Base-by-base conservation (phyloP, 2,329 filamentous ascomycete genomes). In the Fusarium marasasianum region DNA sequence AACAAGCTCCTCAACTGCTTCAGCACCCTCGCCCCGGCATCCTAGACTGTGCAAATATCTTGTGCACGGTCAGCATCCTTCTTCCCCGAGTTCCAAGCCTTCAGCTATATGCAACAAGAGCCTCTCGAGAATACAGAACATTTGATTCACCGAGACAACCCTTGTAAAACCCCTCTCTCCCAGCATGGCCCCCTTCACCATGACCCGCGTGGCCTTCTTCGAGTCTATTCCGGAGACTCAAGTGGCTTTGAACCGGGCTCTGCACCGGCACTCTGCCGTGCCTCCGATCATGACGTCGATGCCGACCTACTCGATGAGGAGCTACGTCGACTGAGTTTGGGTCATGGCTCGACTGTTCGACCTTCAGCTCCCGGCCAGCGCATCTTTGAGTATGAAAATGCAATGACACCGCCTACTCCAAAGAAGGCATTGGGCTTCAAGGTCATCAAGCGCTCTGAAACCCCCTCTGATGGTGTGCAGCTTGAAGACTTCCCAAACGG, bases 401-500 rank as follows among this genome's bases (percentile, higher is more conserved):
- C 89, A 38, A 80, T 88, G 73, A 85, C 84, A 22, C 84, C 85
- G 22, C 83, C 81, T 33, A 83, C 84, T 20, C 83, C 85, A 8
- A 85, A 83, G 78, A 86, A 87, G 70, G 82, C 84, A 37, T 79
- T 87, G 65, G 88, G 85, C 59, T 91, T 91, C 81, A 88, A 87
- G 79, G 86, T 91, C 66, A 82, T 86, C 63, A 89, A 87, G 81
- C 85, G 86, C 71, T 77, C 82, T 48, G 83, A 82, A 63, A 72
- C 82, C 50, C 78, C 77, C 20, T 82, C 80, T 17, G 80, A 81
- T 50, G 83, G 86, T 48, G 79, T 83, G 22, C 85, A 86, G 69
- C 82, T 91, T 47, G 79, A 82, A 43, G 85, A 90, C 73, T 91
- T 98, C 72, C 95, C 96, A 12, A 98, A 97, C 86, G 95, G 95